Conservation (phyloP, 495 filamentous ascomycete species). For the Chaetomidium leptoderma region DNA sequence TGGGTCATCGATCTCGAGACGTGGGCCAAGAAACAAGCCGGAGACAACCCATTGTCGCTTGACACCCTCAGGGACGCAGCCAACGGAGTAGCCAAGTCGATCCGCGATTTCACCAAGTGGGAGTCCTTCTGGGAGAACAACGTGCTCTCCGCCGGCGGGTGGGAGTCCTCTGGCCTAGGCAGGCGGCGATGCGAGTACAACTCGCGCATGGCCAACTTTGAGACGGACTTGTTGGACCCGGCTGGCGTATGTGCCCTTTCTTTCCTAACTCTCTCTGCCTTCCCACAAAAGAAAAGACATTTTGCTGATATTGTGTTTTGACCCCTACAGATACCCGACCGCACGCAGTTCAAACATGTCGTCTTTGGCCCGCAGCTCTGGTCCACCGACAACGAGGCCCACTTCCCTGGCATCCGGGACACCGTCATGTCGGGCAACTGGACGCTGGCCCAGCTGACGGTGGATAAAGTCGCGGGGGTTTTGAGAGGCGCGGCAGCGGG, state of each 20-base stretch:
- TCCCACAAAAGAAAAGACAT: neutral
- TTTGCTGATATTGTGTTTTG: no score
- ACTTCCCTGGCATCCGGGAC: constrained; percentile 84
- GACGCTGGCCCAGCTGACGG: constrained; percentile 61
- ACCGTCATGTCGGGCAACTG: constrained; percentile 68
- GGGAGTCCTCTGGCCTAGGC: constrained; percentile 62
- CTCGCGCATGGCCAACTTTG: constrained; percentile 69
- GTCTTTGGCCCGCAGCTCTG: constrained; percentile 78
- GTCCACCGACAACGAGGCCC: constrained; percentile 62
- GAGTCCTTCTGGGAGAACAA: constrained; percentile 64
- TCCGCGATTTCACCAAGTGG: constrained; percentile 66
- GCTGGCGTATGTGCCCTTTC: constrained; percentile 58
- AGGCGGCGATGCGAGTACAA: constrained; percentile 65
- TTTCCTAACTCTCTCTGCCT: neutral
- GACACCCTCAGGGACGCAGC: constrained; percentile 58
- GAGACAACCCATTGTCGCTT: constrained; percentile 44
- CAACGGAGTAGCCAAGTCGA: constrained; percentile 52
- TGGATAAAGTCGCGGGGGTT: constrained; percentile 67
- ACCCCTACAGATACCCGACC: constrained; percentile 84
- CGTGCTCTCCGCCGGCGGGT: constrained; percentile 61
- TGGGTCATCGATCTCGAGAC: constrained; percentile 65
- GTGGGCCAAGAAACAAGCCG: constrained; percentile 48
- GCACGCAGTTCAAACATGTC: constrained; percentile 93
- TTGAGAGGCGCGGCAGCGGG: constrained; percentile 57
- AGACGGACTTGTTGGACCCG: constrained; percentile 75